Conservation (phyloP, 2,329 filamentous ascomycete species). For the Dothistroma septosporum region DNA sequence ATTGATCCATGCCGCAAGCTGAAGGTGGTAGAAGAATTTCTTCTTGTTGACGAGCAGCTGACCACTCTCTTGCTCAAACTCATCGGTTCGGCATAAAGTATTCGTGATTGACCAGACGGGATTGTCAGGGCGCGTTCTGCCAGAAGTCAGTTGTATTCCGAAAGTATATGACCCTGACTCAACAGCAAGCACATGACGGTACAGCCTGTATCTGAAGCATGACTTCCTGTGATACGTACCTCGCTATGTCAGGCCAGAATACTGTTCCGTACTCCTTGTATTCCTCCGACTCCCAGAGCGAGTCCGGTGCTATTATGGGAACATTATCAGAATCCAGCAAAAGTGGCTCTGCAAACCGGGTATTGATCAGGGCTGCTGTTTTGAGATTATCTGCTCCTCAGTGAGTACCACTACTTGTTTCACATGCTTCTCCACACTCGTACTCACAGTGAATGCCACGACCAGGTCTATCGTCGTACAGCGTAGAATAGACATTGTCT, state of each 20-base stretch:
- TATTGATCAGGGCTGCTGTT: conserved; percentile 36
- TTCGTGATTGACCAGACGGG: conserved; percentile 34
- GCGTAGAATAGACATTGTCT: conserved; percentile 22
- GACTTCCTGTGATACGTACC: not conserved
- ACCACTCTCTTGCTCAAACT: conserved; percentile 36
- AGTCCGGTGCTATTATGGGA: conserved; percentile 31
- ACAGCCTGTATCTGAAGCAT: not conserved
- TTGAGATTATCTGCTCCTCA: conserved; percentile 32
- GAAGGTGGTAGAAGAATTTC: conserved; percentile 35
- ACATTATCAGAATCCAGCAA: conserved; percentile 38
- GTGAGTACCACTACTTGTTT: conserved; percentile 14
- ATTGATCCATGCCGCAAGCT: conserved; percentile 34
- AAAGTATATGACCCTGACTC: no score
- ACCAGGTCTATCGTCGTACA: conserved; percentile 10
- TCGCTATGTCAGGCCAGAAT: conserved; percentile 37
- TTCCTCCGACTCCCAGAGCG: conserved; percentile 29
- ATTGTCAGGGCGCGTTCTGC: conserved; percentile 26
- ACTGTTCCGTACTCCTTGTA: conserved; percentile 33
- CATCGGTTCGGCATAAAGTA: conserved; percentile 32
- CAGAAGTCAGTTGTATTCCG: not conserved
- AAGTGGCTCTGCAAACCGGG: conserved; percentile 35
- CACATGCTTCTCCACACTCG: not conserved
- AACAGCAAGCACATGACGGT: no score
- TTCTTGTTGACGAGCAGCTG: conserved; percentile 36
- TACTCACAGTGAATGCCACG: conserved; percentile 7